Percentiles rank a stretch among this genome's conserved stretches.
Conservation (phyloP, 805 yeast species). For the Wickerhamomyces chambardii region DNA sequence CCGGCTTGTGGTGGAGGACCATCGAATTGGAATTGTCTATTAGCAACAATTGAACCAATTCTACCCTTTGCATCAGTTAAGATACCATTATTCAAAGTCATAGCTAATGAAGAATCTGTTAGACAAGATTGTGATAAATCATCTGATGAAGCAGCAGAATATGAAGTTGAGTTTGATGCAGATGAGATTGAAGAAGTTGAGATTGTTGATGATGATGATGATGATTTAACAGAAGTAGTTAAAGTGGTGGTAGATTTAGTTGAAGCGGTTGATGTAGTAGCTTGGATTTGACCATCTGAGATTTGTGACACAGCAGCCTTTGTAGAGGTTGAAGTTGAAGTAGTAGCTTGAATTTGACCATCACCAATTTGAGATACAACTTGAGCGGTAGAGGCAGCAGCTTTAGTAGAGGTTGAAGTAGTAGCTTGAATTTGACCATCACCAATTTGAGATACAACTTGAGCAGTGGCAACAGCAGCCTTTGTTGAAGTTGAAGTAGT, state of each 20-base stretch:
- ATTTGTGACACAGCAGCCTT: constrained; percentile 31
- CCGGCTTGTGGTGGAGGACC: constrained; percentile 85
- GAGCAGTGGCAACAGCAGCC: neutral
- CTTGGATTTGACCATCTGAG: constrained; percentile 39
- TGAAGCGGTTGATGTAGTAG: constrained; percentile 23
- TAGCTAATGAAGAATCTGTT: constrained; percentile 39
- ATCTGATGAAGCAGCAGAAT: constrained; percentile 12
- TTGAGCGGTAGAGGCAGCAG: constrained; percentile 28
- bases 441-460: neutral
- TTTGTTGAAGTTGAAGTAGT: neutral
- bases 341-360: constrained; percentile 49
- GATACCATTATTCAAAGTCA: constrained; percentile 41
- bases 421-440: constrained; percentile 12
- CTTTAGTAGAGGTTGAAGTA: constrained; percentile 22
- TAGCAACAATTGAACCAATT: constrained; percentile 72
- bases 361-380: constrained; percentile 51
- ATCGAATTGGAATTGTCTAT: constrained; percentile 81
- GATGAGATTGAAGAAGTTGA: constrained; percentile 11
- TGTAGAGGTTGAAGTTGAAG: constrained; percentile 26
- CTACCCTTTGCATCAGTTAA: constrained; percentile 55
- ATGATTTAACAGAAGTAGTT: constrained; percentile 17
- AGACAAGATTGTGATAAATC: constrained; percentile 32
- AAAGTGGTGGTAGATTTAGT: constrained; percentile 22
- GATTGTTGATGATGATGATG: constrained; percentile 14
- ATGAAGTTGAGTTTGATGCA: constrained; percentile 12